Percentiles rank a stretch among this genome's conserved stretches.
These are phyloP conservation scores for Trichosporon sp. DNA, from an alignment of 1,284 basidiomycete genomes.

Conservation along the genomic window DNA sequence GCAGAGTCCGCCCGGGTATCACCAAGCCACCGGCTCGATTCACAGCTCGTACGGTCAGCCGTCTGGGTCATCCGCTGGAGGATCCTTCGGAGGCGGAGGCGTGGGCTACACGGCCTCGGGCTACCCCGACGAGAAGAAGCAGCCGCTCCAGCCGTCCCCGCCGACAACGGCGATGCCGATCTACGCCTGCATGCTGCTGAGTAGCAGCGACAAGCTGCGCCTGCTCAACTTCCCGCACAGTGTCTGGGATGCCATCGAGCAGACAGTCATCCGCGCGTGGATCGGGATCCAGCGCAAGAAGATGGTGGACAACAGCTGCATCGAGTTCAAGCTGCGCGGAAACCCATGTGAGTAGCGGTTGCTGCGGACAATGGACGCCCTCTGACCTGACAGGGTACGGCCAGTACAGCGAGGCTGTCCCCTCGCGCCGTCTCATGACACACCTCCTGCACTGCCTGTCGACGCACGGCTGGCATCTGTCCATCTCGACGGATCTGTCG, in stretches of 20 bases:
- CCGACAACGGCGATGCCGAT: not conserved
- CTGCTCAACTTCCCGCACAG: slow-evolving; percentile 9
- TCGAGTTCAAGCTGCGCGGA: slow-evolving; percentile 40
- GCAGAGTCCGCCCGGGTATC: not conserved
- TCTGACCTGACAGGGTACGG: slow-evolving; percentile 30
- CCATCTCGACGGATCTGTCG: slow-evolving; percentile 30
- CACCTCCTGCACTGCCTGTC: slow-evolving; percentile 33
- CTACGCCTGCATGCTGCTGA: slow-evolving; percentile 4
- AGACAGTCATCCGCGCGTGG: slow-evolving; percentile 22
- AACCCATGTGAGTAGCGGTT: slow-evolving; percentile 32
- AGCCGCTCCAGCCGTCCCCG: not conserved
- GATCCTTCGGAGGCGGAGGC: not conserved
- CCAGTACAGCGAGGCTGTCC: slow-evolving; percentile 32
- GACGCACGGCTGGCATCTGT: slow-evolving; percentile 35
- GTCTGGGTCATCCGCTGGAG: not conserved
- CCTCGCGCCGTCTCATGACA: slow-evolving; percentile 32
- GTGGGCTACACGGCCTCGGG: not conserved
- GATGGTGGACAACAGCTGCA: slow-evolving; percentile 15
- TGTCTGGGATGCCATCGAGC: not conserved
- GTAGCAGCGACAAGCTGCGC: slow-evolving; percentile 9
- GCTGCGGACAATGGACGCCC: not conserved
- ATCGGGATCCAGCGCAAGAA: slow-evolving; percentile 29
- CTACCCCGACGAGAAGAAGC: not conserved
- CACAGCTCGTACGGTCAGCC: not conserved
- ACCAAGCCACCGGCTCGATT: not conserved